Evolutionary conservation across 345 rosid species (phyloP), one percentile per base, ranked within the genome.

Genomic region (Chamaenerion angustifolium): DNA sequence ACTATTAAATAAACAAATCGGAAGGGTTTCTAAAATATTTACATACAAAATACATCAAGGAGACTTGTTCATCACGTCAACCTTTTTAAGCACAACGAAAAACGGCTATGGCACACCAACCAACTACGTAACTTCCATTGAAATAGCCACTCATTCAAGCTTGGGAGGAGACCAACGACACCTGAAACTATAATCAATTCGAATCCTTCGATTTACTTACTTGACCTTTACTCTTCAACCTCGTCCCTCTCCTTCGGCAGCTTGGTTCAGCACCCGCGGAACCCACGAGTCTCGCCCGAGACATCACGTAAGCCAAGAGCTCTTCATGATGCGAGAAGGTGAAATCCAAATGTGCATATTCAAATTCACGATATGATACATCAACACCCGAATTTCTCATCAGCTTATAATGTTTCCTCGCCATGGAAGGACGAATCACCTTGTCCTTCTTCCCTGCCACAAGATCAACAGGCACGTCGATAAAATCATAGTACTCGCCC

Each of bases 261-360:
- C 64, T 65, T 6, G 13, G 11, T 23, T 50, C 75, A n/a, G n/a
- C n/a, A n/a, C n/a, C n/a, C 51, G 37, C 15, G 10, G 75, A 79
- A 23, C 76, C 76, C 54, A 81, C 85, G 0, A 76, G 79, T 64
- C 76, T 60, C 76, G 87, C 54, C 16, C 93, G 70, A 0, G 98
- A 87, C 93, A 84, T 77, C 47, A 92, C 94, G 13, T 75, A 84
- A 13, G 79, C 69, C 46, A 92, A 48, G 61, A 92, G 79, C 58
- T 92, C 98, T 66, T 92, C 95, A 0, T 70, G 85, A 65, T 92
- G 89, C 16, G 96, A 77, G 63, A 87, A 87, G 8, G 85, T 92
- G 81, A 87, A 92, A 71, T 92, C 98, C 63, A 87, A 68, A 67
- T 87, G 98, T 6, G 93, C 98, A 43, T 84, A 92, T 64, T 92